Evolutionary conservation across 495 filamentous ascomycete genomes (phyloP), one percentile per base, ranked within the genome.

Genomic region (Podospora pseudoanserina): DNA sequence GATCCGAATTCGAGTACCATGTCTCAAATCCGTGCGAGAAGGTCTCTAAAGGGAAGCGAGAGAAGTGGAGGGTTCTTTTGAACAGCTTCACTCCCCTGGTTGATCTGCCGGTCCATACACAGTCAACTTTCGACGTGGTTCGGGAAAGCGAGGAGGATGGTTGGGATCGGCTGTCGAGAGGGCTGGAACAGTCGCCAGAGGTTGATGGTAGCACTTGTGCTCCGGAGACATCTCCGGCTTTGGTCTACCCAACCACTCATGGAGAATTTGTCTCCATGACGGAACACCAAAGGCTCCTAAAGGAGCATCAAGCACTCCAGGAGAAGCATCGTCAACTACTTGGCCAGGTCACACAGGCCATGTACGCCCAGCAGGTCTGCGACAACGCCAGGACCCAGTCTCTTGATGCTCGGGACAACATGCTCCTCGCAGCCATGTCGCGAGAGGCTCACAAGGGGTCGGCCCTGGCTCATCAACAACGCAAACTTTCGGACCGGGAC

Each of bases 1-100:
- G 69, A 11, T 26, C 63, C 4, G 65, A 62, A 0, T 78, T 79
- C 54, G 70, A 72, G 1, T 9, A 23, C 9, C 77, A 79, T 63
- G 18, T 71, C 4, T 67, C 64, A n/a, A 56, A 18, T 11, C 16
- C 49, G 19, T 79, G 77, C 60, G 65, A 72, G 1, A 75, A 71
- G 65, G 74, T 76, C 4, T 79, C 77, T 28, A 77, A 75, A 56
- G 77, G 76, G 7, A 78, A 78, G 63, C 60, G 70, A 44, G 74
- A 79, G 68, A 77, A 79, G 56, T 79, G 76, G 73, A 70, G 70
- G 15, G 67, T 77, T n/a, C 64, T 79, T 4, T 63, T 60, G 28
- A 69, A 78, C 26, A 72, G 66, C 49, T 76, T 79, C 66, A 77
- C 75, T 18, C 72, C 74, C 9, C 61, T 77, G 55, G 61, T 69